Evolutionary conservation across 345 rosid genomes (phyloP), one percentile per base, ranked within the genome.

Genomic region (Euphorbia pulcherrima): DNA sequence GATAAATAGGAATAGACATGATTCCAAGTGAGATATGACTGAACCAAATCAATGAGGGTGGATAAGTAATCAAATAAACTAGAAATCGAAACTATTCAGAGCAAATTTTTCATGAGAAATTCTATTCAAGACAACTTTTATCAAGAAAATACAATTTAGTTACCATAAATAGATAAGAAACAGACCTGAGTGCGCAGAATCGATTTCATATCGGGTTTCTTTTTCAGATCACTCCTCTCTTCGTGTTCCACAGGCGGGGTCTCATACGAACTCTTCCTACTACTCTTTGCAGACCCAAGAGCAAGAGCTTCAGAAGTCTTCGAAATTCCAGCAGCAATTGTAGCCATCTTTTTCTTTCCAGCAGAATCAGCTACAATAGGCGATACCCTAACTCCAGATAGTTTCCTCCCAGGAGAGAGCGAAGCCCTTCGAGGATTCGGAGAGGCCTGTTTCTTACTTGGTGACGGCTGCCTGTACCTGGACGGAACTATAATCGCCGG

Each of bases 401-500:
- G 77, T 70, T 97, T 88, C 73, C 93, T 68, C 35, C 90, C 97
- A 0, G 99, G 99, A 2, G 99, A 94, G 62, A 89, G 21, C 1
- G 96, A 91, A 58, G 82, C 77, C 74, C 96, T 84, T 66, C 99
- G 71, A 2, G 88, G 74, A 72, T 68, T 83, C 0, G 97, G 90
- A 1, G 92, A 88, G 11, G 88, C 89, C 75, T 88, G 93, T 71
- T 78, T 88, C 84, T 96, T 79, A 33, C 47, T 85, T 2, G 99
- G 99, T 0, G 99, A 94, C 5, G 97, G 97, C 48, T 94, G 97
- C 67, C 89, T 73, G 65, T 92, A 94, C 82, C 99, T 84, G 0
- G 99, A 94, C 3, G 97, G 97, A 58, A 94, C 99, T 16, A 92
- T 79, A 51, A 94, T 94, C 0, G 97, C 85, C 0, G 97, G 84